Evolutionary conservation across 108 stramenopile species (phyloP).

Genomic region (Cyclostephanos invisitatus): DNA sequence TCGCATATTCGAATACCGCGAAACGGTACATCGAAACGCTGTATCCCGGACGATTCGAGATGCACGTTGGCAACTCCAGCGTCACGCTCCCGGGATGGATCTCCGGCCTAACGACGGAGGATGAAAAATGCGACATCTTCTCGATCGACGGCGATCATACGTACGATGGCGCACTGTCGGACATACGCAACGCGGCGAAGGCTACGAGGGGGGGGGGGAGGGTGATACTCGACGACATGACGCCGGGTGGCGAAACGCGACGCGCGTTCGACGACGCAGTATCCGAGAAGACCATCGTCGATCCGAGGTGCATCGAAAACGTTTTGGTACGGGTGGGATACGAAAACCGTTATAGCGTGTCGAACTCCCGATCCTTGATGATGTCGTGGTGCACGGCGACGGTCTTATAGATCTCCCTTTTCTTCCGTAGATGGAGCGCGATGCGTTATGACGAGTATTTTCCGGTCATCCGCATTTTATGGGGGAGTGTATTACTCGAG

Average conservation of each 20-base stretch:
- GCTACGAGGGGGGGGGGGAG: slow-evolving; percentile 18
- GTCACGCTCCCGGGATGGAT: slow-evolving; percentile 12
- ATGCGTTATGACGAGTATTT: too few species aligned
- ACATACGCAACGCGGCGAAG: slow-evolving; percentile 17
- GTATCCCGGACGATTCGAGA: slow-evolving; percentile 17
- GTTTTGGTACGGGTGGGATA: slow-evolving; percentile 10
- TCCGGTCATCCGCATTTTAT: too few species aligned
- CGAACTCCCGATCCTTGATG: slow-evolving; percentile 10
- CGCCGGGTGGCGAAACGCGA: slow-evolving; percentile 9
- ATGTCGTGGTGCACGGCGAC: slow-evolving; percentile 17
- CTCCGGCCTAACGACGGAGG: neutral
- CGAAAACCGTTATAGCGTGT: slow-evolving; percentile 8
- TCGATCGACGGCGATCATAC: slow-evolving; percentile 25
- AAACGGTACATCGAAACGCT: slow-evolving; percentile 16
- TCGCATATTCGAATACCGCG: slow-evolving; percentile 16
- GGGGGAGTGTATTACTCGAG: too few species aligned
- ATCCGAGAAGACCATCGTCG: slow-evolving; percentile 6
- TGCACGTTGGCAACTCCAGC: slow-evolving; percentile 11
- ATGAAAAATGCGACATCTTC: slow-evolving; percentile 15
- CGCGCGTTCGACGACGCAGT: slow-evolving; percentile 18
- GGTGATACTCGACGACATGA: slow-evolving; percentile 23
- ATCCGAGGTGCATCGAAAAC: slow-evolving; percentile 15
- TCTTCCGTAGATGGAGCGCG: too few species aligned
- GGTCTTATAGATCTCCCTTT: too few species aligned
- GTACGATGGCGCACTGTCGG: slow-evolving; percentile 13